These are phyloP conservation scores for Symmetrospora coprosmae DNA, from an alignment of 768 basidiomycete genomes.

Conservation along the genomic window DNA sequence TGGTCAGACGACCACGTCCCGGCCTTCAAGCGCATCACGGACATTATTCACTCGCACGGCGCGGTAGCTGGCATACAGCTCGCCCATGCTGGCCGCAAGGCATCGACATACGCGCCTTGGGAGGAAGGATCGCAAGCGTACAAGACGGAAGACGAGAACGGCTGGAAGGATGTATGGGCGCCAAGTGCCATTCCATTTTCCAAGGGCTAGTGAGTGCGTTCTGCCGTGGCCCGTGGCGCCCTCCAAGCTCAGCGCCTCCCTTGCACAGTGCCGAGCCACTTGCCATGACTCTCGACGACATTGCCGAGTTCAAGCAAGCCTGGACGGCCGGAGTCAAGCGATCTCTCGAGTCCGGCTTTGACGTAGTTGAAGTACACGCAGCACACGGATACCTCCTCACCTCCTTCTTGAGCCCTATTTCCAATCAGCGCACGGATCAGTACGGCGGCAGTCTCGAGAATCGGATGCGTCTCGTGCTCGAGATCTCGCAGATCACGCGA, in stretches of 20 bases:
- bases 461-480: slow-evolving; percentile 54
- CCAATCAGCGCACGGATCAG: slow-evolving; percentile 54
- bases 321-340: slow-evolving; percentile 22
- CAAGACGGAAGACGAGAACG: slow-evolving; percentile 1
- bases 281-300: slow-evolving; percentile 23
- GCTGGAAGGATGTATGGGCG: slow-evolving; percentile 25
- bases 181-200: slow-evolving; percentile 24
- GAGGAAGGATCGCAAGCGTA: background rate
- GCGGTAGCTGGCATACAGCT: slow-evolving; percentile 65
- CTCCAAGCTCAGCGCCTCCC: background rate
- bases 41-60: slow-evolving; percentile 58
- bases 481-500: slow-evolving; percentile 46
- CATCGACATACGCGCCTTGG: slow-evolving; percentile 33
- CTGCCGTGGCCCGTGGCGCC: background rate
- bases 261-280: slow-evolving; percentile 12
- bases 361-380: slow-evolving; percentile 18
- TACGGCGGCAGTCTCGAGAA: slow-evolving; percentile 59
- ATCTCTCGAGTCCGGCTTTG: slow-evolving; percentile 21
- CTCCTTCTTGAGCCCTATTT: slow-evolving; percentile 57
- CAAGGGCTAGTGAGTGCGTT: background rate
- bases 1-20: slow-evolving; percentile 59
- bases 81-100: slow-evolving; percentile 68
- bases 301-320: slow-evolving; percentile 21
- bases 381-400: slow-evolving; percentile 46
- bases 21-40: slow-evolving; percentile 50